A percentile compares a stretch with the other conserved stretches of the same genome.
phyloP scores from a whole-genome alignment of 768 basidiomycete species.

The Suillus variegatus region DNA sequence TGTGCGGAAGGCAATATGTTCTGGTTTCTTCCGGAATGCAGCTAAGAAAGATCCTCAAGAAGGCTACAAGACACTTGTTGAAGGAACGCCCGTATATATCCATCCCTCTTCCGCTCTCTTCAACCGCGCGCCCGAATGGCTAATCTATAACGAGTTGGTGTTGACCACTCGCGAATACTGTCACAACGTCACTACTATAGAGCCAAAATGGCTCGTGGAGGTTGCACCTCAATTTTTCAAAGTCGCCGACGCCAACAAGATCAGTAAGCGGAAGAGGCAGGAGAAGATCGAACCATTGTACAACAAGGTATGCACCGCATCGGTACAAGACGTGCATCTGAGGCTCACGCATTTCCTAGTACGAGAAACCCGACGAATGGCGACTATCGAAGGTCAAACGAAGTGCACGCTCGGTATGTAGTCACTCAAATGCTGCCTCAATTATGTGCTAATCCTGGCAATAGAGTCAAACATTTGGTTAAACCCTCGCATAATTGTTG shows the following conservation, averaged over 20 bases:
- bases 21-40: slow-evolving; percentile 96
- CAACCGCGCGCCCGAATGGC: slow-evolving; percentile 96
- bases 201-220: slow-evolving; percentile 98
- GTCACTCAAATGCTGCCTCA: slow-evolving; percentile 16
- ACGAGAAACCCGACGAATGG: slow-evolving; percentile 95
- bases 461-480: slow-evolving; percentile 92
- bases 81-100: slow-evolving; percentile 98
- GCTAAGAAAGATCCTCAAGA: slow-evolving; percentile 99
- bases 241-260: slow-evolving; percentile 96
- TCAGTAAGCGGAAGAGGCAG: slow-evolving; percentile 93
- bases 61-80: slow-evolving; percentile 96
- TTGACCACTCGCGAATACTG: slow-evolving; percentile 96
- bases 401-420: slow-evolving; percentile 75
- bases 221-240: slow-evolving; percentile 99
- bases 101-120: slow-evolving; percentile 97
- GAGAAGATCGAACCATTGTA: slow-evolving; percentile 96
- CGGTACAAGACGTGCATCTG: not conserved
- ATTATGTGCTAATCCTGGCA: slow-evolving; percentile 4
- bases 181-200: slow-evolving; percentile 91
- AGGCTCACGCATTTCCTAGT: slow-evolving; percentile 34
- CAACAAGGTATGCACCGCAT: slow-evolving; percentile 65
- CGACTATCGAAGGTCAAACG: slow-evolving; percentile 89
- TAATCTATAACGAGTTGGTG: slow-evolving; percentile 94
- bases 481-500: slow-evolving; percentile 16
- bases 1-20: slow-evolving; percentile 94